Conservation (phyloP, 2,329 filamentous ascomycete species). For the Aspergillus ochraceoroseus region DNA sequence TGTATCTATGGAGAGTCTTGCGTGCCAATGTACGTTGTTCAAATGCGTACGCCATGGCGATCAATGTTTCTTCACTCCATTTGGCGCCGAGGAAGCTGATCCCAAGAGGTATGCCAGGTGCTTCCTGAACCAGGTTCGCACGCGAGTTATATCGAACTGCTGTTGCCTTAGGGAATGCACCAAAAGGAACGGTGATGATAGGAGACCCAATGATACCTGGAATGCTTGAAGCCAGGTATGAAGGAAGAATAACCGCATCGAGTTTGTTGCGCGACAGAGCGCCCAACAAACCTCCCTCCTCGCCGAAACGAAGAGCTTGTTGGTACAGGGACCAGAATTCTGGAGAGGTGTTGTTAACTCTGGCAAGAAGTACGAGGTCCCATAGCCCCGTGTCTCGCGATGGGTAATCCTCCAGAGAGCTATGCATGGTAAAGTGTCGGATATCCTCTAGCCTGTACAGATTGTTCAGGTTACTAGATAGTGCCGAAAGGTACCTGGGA, state of each 20-base stretch:
- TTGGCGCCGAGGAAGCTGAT: conserved; percentile 58
- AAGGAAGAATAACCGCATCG: conserved; percentile 60
- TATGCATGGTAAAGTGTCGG: conserved; percentile 52
- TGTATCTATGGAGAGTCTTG: conserved; percentile 46
- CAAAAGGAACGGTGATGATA: conserved; percentile 60
- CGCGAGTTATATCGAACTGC: conserved; percentile 38
- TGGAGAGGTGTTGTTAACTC: conserved; percentile 54
- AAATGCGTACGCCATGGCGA: conserved; percentile 64
- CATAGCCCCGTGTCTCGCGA: conserved; percentile 55
- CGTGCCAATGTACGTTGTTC: conserved; percentile 57
- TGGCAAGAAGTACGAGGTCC: conserved; percentile 50
- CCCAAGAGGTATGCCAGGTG: conserved; percentile 57
- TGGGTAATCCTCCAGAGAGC: conserved; percentile 55
- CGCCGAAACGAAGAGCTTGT: conserved; percentile 51
- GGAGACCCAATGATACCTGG: conserved; percentile 57
- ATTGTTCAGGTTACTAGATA: conserved; percentile 55
- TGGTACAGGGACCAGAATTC: conserved; percentile 57
- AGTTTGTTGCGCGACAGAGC: conserved; percentile 54
- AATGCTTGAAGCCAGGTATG: conserved; percentile 45
- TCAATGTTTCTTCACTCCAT: conserved; percentile 59
- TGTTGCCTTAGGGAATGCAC: conserved; percentile 50
- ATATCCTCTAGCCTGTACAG: conserved; percentile 52
- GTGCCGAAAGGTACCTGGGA: conserved; percentile 50
- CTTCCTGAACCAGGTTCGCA: conserved; percentile 51
- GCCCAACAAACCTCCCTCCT: conserved; percentile 57